Evolutionary conservation across 257 asterid species (phyloP).

Genomic region (Petunia secreta): DNA sequence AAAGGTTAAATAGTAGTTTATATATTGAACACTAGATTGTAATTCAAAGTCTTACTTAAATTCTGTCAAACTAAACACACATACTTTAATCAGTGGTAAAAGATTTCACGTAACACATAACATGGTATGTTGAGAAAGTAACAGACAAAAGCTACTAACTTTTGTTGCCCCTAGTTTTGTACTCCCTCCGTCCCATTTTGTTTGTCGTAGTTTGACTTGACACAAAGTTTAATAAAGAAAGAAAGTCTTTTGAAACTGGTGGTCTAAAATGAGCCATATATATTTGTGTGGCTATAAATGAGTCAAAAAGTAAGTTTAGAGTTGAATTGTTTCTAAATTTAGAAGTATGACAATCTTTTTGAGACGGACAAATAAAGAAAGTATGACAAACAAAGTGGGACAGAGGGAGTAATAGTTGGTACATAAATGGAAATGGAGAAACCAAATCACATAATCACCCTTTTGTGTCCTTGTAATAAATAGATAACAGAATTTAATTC

Average conservation of each 20-base stretch:
- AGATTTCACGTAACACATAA: not conserved
- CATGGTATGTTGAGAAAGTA: not conserved
- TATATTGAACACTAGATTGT: not conserved
- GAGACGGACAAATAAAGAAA: too few relatives aligned
- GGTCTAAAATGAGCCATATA: too few relatives aligned
- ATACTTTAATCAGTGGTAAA: too few relatives aligned
- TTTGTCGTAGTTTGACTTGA: too few relatives aligned
- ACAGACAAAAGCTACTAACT: not conserved
- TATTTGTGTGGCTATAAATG: too few relatives aligned
- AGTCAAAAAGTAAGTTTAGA: too few relatives aligned
- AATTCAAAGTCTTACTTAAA: not conserved
- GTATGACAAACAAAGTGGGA: too few relatives aligned
- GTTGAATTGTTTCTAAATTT: too few relatives aligned
- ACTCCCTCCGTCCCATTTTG: too few relatives aligned
- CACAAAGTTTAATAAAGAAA: too few relatives aligned
- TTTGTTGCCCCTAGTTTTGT: slow-evolving; percentile 5
- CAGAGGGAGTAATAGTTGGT: slow-evolving; percentile 20
- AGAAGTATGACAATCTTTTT: too few relatives aligned
- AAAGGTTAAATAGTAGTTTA: not conserved
- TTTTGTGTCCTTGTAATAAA: not conserved
- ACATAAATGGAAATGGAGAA: slow-evolving; percentile 9
- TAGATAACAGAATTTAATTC: slow-evolving; percentile 11
- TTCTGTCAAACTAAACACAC: not conserved
- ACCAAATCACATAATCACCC: not conserved
- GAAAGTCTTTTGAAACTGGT: too few relatives aligned